These are phyloP conservation scores for Vitis hybrid DNA, from an alignment of 177 flowering plant species.

Conservation along the genomic window DNA sequence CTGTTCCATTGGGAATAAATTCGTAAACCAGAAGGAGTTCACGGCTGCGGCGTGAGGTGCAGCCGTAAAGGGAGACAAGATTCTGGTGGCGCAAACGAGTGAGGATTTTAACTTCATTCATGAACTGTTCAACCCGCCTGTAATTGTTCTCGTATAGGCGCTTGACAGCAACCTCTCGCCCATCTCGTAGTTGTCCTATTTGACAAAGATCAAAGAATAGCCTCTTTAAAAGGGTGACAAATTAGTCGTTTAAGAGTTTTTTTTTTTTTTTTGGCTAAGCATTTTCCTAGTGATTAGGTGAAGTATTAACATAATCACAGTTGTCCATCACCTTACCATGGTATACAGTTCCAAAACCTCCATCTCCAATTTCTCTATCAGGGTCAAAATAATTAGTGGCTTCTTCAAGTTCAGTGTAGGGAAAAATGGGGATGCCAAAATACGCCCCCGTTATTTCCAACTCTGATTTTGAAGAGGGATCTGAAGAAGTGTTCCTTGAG, in stretches of 20 bases:
- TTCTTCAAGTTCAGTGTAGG: slow-evolving; percentile 59
- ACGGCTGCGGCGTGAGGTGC: slow-evolving; percentile 67
- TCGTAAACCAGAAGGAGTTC: slow-evolving; percentile 89
- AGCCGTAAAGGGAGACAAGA: slow-evolving; percentile 78
- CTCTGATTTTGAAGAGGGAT: slow-evolving; percentile 30
- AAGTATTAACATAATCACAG: too few relatives aligned
- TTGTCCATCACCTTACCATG: slow-evolving; percentile 39
- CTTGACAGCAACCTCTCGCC: slow-evolving; percentile 83
- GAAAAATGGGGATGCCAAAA: slow-evolving; percentile 50
- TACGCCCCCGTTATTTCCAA: slow-evolving; percentile 20
- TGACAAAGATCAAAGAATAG: background rate
- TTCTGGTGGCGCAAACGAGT: slow-evolving; percentile 59
- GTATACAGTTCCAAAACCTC: slow-evolving; percentile 80
- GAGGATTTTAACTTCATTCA: slow-evolving; percentile 72
- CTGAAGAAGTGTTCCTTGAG: background rate
- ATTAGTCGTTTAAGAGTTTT: fast-evolving
- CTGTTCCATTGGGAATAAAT: slow-evolving; percentile 69
- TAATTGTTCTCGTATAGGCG: slow-evolving; percentile 68
- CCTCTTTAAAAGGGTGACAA: background rate
- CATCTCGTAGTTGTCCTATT: slow-evolving; percentile 67
- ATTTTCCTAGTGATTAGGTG: too few relatives aligned
- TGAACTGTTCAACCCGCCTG: slow-evolving; percentile 65
- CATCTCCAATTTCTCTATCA: slow-evolving; percentile 68
- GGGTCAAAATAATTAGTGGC: slow-evolving; percentile 66
- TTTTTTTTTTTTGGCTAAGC: too few relatives aligned